phyloP scores from a whole-genome alignment of 371 early-diverging fungal genomes.

The Dipsacomyces acuminosporus region DNA sequence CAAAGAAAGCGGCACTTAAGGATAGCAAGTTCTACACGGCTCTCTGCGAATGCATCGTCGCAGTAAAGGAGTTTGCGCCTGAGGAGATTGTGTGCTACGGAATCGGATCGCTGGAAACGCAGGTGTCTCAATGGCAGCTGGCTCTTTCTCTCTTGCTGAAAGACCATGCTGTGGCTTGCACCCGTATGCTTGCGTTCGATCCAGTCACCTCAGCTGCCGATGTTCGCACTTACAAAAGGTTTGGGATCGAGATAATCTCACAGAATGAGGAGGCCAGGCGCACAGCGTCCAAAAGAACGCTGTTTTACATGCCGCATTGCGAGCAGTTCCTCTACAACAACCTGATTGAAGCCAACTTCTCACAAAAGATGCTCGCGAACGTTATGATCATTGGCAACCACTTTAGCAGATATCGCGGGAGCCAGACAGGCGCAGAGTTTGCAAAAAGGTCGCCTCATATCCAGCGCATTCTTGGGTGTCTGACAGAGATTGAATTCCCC shows the following conservation, averaged over 20 bases:
- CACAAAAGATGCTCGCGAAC: conserved; percentile 1
- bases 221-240: conserved; percentile 3
- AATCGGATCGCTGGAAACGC: conserved; percentile 37
- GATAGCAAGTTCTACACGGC: conserved; percentile 6
- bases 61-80: conserved; percentile 22
- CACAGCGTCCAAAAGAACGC: conserved; percentile 18
- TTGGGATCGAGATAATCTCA: conserved; percentile 20
- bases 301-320: conserved; percentile 60
- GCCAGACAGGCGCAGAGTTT: conserved; percentile 11
- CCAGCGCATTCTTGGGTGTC: conserved; percentile 1
- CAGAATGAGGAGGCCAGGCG: conserved; percentile 46
- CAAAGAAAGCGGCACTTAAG: conserved; percentile 1
- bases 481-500: conserved; percentile 9
- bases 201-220: conserved; percentile 42
- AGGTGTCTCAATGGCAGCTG: conserved; percentile 47
- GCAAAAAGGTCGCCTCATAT: conserved; percentile 14
- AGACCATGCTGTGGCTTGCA: conserved; percentile 4
- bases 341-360: conserved; percentile 46
- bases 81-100: conserved; percentile 49
- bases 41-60: neutral
- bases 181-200: conserved; percentile 41
- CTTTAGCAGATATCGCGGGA: conserved; percentile 19
- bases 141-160: conserved; percentile 39
- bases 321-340: conserved; percentile 49
- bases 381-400: conserved; percentile 27